Percentiles rank a stretch among this genome's conserved stretches.
These are phyloP conservation scores for Wickerhamomyces queroliae DNA, from an alignment of 805 yeast genomes.

Conservation along the genomic window DNA sequence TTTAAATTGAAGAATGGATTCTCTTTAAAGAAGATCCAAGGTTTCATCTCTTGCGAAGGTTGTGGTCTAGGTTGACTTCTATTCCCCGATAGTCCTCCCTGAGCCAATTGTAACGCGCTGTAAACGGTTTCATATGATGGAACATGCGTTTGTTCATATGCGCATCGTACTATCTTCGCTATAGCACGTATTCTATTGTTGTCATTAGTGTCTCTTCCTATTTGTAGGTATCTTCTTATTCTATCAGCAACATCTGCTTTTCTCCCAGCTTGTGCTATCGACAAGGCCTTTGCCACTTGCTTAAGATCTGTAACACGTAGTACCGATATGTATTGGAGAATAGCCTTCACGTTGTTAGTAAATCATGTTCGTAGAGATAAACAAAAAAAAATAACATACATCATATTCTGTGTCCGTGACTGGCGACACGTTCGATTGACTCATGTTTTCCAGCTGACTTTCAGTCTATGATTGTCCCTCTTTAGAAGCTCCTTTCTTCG, in stretches of 20 bases:
- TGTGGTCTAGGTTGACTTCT: slow-evolving; percentile 2
- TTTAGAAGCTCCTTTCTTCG: neutral
- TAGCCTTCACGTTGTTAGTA: neutral
- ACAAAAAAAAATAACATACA: neutral
- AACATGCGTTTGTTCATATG: slow-evolving; percentile 25
- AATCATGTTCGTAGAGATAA: neutral
- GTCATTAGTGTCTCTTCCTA: slow-evolving; percentile 35
- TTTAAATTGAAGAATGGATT: slow-evolving; percentile 52
- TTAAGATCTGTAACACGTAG: slow-evolving; percentile 27
- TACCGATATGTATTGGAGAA: neutral
- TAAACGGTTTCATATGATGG: slow-evolving; percentile 32
- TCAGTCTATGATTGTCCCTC: too few species aligned
- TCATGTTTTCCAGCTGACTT: neutral
- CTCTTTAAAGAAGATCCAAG: slow-evolving; percentile 42
- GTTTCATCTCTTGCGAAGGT: slow-evolving; percentile 21
- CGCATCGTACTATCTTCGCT: slow-evolving; percentile 36
- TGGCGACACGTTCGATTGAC: neutral
- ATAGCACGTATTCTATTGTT: slow-evolving; percentile 39
- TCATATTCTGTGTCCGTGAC: neutral
- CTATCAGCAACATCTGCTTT: slow-evolving; percentile 58
- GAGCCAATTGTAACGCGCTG: neutral
- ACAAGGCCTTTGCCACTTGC: slow-evolving; percentile 42
- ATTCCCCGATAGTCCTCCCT: neutral
- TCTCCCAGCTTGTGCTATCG: slow-evolving; percentile 47
- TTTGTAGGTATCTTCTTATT: slow-evolving; percentile 37